Conservation (phyloP, 805 yeast species). For the Ogataea neopini region DNA sequence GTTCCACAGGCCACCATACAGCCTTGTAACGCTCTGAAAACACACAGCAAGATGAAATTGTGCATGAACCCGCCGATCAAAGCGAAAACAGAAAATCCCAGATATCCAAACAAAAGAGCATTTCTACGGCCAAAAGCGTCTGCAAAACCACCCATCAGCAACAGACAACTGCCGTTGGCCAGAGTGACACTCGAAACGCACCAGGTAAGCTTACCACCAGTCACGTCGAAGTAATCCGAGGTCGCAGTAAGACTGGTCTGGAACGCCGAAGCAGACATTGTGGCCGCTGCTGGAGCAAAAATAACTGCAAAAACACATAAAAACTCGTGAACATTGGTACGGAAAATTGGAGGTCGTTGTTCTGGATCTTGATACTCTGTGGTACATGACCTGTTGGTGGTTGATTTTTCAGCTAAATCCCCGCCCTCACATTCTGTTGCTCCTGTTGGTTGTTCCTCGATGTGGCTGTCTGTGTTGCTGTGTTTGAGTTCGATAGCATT, state of each 20-base stretch:
- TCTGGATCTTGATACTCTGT: slow-evolving; percentile 25
- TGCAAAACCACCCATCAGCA: slow-evolving; percentile 48
- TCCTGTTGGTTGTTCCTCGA: not conserved
- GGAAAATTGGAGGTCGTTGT: slow-evolving; percentile 40
- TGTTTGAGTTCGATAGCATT: not conserved
- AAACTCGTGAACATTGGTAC: slow-evolving; percentile 35
- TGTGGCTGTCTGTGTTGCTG: not conserved
- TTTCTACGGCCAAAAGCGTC: slow-evolving; percentile 48
- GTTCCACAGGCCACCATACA: slow-evolving; percentile 44
- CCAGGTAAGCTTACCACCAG: slow-evolving; percentile 48
- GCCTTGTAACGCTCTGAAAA: slow-evolving; percentile 48
- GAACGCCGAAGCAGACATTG: slow-evolving; percentile 38
- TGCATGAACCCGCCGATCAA: slow-evolving; percentile 41
- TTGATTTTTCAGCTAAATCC: not conserved
- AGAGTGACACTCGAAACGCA: slow-evolving; percentile 40
- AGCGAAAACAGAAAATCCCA: slow-evolving; percentile 34
- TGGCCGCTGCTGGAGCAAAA: slow-evolving; percentile 44
- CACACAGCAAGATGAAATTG: slow-evolving; percentile 38
- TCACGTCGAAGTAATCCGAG: slow-evolving; percentile 36
- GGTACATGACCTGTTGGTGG: slow-evolving; percentile 1
- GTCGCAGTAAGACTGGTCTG: slow-evolving; percentile 39
- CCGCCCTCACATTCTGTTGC: not conserved
- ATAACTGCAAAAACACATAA: slow-evolving; percentile 36
- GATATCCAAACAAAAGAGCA: slow-evolving; percentile 38
- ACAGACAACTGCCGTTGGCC: slow-evolving; percentile 44